Evolutionary conservation across 2,329 filamentous ascomycete species (phyloP).

Genomic region (Nemania serpens): DNA sequence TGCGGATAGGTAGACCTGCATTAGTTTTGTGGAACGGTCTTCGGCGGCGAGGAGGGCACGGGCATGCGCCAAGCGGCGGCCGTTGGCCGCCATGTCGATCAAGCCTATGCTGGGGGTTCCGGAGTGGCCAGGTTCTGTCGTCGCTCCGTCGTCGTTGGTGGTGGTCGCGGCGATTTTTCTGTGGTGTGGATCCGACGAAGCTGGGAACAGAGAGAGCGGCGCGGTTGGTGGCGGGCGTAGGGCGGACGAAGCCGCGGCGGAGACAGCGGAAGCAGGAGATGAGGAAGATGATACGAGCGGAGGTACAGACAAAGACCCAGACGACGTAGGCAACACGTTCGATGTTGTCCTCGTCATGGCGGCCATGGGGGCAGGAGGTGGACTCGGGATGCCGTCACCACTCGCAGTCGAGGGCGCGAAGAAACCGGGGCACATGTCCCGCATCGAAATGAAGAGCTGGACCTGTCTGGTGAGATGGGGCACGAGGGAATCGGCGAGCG

Average conservation of each 20-base stretch:
- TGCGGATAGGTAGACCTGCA: conserved; percentile 28
- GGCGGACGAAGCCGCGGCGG: conserved; percentile 1
- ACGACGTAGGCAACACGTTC: neutral
- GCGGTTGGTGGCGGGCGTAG: neutral
- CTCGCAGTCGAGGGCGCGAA: neutral
- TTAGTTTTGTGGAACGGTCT: conserved; percentile 25
- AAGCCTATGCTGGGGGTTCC: neutral
- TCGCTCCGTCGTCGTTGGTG: neutral
- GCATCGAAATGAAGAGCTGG: conserved; percentile 19
- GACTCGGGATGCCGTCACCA: neutral
- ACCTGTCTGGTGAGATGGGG: conserved; percentile 27
- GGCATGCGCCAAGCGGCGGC: neutral
- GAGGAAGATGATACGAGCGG: neutral
- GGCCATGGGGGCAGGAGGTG: conserved; percentile 13
- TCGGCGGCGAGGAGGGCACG: conserved; percentile 12
- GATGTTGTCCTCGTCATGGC: conserved; percentile 13
- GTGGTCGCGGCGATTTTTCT: neutral
- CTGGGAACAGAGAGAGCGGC: conserved; percentile 17
- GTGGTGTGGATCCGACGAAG: neutral
- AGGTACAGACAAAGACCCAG: neutral
- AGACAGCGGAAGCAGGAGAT: neutral
- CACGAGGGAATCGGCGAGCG: conserved; percentile 22
- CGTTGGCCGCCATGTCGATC: neutral
- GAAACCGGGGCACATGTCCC: conserved; percentile 23
- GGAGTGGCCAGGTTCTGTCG: neutral